Percentiles rank a stretch among this genome's conserved stretches.
Evolutionary conservation across 805 yeast genomes (phyloP).

Genomic region (Sugiyamaella boreocaroliniensis): DNA sequence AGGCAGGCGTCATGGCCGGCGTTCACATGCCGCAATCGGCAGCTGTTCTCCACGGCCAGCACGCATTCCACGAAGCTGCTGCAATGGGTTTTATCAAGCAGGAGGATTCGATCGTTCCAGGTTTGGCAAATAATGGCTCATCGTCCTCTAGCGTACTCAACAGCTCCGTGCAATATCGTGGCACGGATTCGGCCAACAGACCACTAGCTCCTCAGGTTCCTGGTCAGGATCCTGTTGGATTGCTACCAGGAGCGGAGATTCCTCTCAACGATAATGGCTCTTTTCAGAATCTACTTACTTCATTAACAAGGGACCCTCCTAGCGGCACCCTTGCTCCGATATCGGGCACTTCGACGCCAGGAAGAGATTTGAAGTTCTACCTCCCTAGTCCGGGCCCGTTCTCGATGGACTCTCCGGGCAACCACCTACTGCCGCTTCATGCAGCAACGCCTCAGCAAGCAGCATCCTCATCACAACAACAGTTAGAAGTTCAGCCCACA

Average conservation of each 20-base stretch:
- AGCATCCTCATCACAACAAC: background rate
- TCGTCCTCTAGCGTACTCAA: background rate
- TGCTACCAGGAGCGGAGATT: background rate
- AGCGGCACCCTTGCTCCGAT: background rate
- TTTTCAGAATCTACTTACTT: background rate
- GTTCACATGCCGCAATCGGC: background rate
- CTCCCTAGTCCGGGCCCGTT: slow-evolving; percentile 4
- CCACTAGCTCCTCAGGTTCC: background rate
- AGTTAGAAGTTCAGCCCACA: background rate
- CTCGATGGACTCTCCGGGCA: background rate
- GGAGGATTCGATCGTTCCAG: background rate
- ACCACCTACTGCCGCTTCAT: background rate
- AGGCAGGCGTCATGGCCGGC: background rate
- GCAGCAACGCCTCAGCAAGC: too few relatives aligned
- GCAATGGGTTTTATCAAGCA: background rate
- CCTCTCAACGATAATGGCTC: background rate
- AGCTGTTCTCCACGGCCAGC: background rate
- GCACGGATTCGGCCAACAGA: background rate
- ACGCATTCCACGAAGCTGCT: background rate
- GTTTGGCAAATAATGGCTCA: background rate
- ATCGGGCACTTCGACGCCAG: slow-evolving; percentile 1
- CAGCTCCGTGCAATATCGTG: background rate
- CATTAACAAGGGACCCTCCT: background rate
- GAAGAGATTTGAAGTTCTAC: slow-evolving; percentile 3
- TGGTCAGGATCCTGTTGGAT: background rate